phyloP scores from a whole-genome alignment of 495 filamentous ascomycete species.

The Trichoderma erinaceum region DNA sequence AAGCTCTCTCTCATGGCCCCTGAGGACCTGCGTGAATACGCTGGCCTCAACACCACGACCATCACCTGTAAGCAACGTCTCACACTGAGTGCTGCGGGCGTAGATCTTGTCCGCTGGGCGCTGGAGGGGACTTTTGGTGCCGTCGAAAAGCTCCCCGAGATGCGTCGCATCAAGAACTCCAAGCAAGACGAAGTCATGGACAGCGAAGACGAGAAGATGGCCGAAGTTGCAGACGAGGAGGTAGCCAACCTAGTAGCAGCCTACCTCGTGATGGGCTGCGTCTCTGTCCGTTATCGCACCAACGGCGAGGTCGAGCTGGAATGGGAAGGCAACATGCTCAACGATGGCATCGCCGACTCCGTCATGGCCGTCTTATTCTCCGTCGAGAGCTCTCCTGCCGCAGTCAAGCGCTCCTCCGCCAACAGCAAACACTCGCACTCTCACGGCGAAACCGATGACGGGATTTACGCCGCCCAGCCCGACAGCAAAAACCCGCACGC shows the following conservation, averaged over 20 bases:
- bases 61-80: constrained; percentile 87
- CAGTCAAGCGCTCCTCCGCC: constrained; percentile 65
- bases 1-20: constrained; percentile 94
- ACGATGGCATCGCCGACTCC: constrained; percentile 94
- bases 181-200: constrained; percentile 40
- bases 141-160: constrained; percentile 60
- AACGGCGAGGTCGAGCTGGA: constrained; percentile 80
- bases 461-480: neutral
- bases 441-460: constrained; percentile 20
- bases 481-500: constrained; percentile 59
- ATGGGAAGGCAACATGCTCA: constrained; percentile 97
- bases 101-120: constrained; percentile 88
- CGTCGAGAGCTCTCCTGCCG: constrained; percentile 87
- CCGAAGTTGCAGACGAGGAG: constrained; percentile 53
- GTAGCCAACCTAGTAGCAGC: constrained; percentile 46
- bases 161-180: constrained; percentile 32
- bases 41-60: constrained; percentile 86
- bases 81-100: constrained; percentile 76
- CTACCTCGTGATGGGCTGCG: constrained; percentile 86
- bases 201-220: constrained; percentile 43
- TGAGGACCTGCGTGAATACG: constrained; percentile 91
- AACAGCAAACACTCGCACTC: constrained; percentile 52
- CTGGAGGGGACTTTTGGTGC: constrained; percentile 88
- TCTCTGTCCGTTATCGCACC: constrained; percentile 62
- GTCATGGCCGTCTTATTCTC: constrained; percentile 85